Base-by-base conservation (phyloP, 2,329 filamentous ascomycete species). In the Colletotrichum sp. region DNA sequence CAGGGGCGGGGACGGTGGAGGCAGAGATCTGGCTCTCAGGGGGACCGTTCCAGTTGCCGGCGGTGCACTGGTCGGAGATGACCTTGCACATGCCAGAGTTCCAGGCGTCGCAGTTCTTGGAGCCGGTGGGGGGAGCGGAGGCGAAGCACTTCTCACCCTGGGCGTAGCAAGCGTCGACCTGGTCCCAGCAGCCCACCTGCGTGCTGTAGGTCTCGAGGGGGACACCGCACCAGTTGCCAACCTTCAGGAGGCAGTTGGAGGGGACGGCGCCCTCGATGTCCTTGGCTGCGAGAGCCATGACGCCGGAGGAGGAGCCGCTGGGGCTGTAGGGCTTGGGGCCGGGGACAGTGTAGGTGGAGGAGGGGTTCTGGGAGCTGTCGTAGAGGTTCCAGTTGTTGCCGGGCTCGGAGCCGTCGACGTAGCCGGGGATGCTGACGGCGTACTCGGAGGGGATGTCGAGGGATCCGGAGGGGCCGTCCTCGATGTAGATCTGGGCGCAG, bases 201-300 rank as follows among this genome's bases (percentile, higher is more conserved):
- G 86, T 85, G 6, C 84, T 85, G 84, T 93, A 95, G 10, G 83
- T 79, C 0, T 89, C 82, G 2, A 95, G 87, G 80, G 94, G 89
- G 75, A 88, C 86, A 67, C 89, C 93, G 83, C 92, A 94, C 93
- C 93, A 95, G 85, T 95, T 95, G 74, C 86, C 93, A 81, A 94
- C 94, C 80, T 91, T 91, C 75, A 93, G 80, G 48, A 94, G 85
- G 80, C 91, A 94, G 78, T 87, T 84, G 2, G 80, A 70, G 0
- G 93, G 93, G 68, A 91, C 85, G 15, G 88, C 82, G 15, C 91
- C 92, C 55, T 88, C 85, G 12, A 78, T 27, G 25, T 61, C 64
- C 12, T 65, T 66, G n/a, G 70, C 65, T 39, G 74, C 62, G n/a
- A 61, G 71, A 6, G 71, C 56, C 28, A 75, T 74, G 15, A 70